Conservation (phyloP, 192 early-diverging fungal genomes). For the Spinellus fusiger region DNA sequence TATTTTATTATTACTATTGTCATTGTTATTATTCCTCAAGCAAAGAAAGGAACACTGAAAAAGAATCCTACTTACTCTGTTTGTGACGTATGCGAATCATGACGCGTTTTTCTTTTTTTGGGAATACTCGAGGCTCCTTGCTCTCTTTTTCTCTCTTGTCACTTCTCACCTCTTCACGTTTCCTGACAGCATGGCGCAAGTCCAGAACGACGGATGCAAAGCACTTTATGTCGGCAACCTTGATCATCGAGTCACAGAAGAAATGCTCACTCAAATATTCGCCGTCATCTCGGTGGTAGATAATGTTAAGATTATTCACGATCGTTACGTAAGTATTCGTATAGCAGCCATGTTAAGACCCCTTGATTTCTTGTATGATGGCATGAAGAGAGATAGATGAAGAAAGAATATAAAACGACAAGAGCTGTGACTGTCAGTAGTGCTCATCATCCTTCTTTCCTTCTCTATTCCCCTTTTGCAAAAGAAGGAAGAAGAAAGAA, state of each 20-base stretch:
- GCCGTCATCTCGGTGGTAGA: conserved; percentile 50
- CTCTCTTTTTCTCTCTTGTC: background rate
- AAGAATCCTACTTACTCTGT: background rate
- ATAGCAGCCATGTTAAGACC: background rate
- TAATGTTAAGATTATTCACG: conserved; percentile 72
- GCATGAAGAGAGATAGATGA: background rate
- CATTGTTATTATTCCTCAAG: background rate
- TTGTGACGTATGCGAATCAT: background rate
- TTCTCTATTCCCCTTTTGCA: too few relatives aligned
- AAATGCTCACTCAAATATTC: conserved; percentile 66
- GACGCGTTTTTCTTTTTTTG: background rate
- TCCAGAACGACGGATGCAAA: conserved; percentile 26
- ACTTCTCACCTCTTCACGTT: conserved; percentile 3
- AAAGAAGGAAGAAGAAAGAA: too few relatives aligned
- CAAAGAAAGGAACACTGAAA: background rate
- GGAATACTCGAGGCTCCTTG: background rate
- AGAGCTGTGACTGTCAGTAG: too few relatives aligned
- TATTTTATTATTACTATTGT: too few relatives aligned
- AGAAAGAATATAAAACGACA: too few relatives aligned
- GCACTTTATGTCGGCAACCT: conserved; percentile 85
- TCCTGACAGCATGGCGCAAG: conserved; percentile 2
- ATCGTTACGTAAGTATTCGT: conserved; percentile 58
- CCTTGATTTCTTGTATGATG: background rate
- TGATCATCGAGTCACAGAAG: conserved; percentile 72
- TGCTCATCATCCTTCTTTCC: too few relatives aligned